Percentiles rank a stretch among this genome's conserved stretches.
phyloP scores from a whole-genome alignment of 257 asterid genomes.

The Solanum chilense region DNA sequence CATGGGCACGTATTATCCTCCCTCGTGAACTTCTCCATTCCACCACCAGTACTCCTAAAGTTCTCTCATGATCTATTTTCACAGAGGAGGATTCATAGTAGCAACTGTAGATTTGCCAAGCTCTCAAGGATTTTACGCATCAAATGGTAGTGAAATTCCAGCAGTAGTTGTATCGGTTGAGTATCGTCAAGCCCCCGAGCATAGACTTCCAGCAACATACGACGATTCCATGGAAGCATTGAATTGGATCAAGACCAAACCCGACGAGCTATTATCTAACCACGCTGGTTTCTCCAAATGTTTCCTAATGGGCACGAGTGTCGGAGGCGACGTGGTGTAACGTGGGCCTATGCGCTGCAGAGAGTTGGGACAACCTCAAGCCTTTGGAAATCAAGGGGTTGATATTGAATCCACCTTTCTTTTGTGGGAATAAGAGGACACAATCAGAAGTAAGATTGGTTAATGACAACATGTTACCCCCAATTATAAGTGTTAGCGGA shows the following conservation, averaged over 20 bases:
- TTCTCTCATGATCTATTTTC: constrained; percentile 13
- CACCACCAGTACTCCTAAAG: background rate
- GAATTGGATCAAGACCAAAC: constrained; percentile 3
- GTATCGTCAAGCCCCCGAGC: constrained; percentile 18
- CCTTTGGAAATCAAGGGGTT: background rate
- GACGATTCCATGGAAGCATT: constrained; percentile 9
- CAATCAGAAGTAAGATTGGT: background rate
- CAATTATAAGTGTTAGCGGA: background rate
- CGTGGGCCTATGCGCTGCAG: background rate
- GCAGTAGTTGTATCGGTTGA: constrained; percentile 7
- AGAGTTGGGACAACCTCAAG: background rate
- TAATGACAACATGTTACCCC: background rate
- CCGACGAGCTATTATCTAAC: constrained; percentile 9
- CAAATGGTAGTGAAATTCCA: background rate
- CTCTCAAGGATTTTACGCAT: background rate
- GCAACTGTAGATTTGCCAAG: background rate
- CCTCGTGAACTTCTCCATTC: background rate
- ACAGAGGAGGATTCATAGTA: constrained; percentile 16
- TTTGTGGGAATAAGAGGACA: background rate
- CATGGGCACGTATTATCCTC: constrained; percentile 2
- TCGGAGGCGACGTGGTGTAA: constrained; percentile 14
- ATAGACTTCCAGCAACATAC: constrained; percentile 21
- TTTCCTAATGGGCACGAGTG: constrained; percentile 17
- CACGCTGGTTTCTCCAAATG: constrained; percentile 8
- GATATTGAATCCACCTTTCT: background rate